phyloP scores from a whole-genome alignment of 2,329 filamentous ascomycete species.

The Thielaviopsis musarum region DNA sequence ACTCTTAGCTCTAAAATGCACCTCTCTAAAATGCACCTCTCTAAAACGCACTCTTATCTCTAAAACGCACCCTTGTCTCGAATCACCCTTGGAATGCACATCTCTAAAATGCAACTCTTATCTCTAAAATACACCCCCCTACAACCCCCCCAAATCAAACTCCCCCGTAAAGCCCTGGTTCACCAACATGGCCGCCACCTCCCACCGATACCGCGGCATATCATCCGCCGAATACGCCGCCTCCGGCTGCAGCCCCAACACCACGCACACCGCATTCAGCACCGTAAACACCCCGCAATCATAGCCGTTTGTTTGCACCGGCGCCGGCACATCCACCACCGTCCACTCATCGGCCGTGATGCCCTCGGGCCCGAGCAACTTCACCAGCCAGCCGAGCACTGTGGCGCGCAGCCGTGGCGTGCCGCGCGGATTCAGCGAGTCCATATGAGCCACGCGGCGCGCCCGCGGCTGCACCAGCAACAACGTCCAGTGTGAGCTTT shows the following conservation, averaged over 20 bases:
- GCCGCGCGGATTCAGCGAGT: slow-evolving; percentile 39
- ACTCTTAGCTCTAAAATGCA: too few species aligned
- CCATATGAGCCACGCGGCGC: slow-evolving; percentile 48
- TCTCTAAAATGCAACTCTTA: too few species aligned
- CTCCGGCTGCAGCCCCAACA: slow-evolving; percentile 34
- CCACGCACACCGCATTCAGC: slow-evolving; percentile 51
- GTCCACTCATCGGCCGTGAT: slow-evolving; percentile 46
- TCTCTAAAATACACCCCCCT: slow-evolving; percentile 8
- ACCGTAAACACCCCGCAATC: slow-evolving; percentile 69
- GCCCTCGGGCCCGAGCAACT: slow-evolving; percentile 34
- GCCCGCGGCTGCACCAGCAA: slow-evolving; percentile 46
- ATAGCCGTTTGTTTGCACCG: slow-evolving; percentile 46
- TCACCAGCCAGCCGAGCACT: slow-evolving; percentile 37
- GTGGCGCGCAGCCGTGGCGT: slow-evolving; percentile 23
- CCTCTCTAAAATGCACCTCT: too few species aligned
- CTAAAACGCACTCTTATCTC: too few species aligned
- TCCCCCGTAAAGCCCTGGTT: slow-evolving; percentile 49
- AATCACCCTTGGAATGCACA: too few species aligned
- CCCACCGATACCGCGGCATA: slow-evolving; percentile 41
- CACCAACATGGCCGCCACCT: slow-evolving; percentile 48
- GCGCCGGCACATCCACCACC: slow-evolving; percentile 30
- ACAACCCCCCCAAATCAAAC: slow-evolving; percentile 30
- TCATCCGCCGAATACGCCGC: slow-evolving; percentile 32
- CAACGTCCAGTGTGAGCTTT: slow-evolving; percentile 52
- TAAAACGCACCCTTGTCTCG: too few species aligned